Conservation (phyloP, 2,329 filamentous ascomycete species). For the Talaromyces sp. region DNA sequence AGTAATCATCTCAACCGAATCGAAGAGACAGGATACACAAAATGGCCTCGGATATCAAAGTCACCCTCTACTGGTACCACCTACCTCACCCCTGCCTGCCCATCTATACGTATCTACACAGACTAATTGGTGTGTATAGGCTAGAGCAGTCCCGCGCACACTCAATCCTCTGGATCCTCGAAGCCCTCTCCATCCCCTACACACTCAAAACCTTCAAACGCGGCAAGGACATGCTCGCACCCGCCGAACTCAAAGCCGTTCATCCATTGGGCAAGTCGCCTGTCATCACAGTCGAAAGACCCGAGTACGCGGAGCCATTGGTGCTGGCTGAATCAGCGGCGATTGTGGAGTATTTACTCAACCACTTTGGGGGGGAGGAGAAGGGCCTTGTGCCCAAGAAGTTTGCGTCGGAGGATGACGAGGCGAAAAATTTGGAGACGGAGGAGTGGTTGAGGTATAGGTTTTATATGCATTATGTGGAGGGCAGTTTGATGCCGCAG, state of each 20-base stretch:
- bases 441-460: constrained; percentile 61
- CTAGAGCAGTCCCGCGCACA: constrained; percentile 80
- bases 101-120: no score
- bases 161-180: constrained; percentile 80
- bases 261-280: constrained; percentile 89
- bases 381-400: constrained; percentile 52
- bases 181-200: constrained; percentile 77
- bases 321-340: constrained; percentile 79
- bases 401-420: constrained; percentile 52
- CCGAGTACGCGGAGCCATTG: constrained; percentile 48
- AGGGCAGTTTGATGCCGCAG: constrained; percentile 77
- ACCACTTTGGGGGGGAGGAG: constrained; percentile 56
- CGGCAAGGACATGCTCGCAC: constrained; percentile 63
- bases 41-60: constrained; percentile 20
- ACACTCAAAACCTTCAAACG: constrained; percentile 79
- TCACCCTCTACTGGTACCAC: constrained; percentile 21
- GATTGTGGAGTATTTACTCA: constrained; percentile 78
- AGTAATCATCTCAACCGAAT: not conserved
- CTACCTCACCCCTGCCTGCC: no score
- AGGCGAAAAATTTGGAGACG: constrained; percentile 53
- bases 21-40: not conserved
- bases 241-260: constrained; percentile 70
- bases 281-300: constrained; percentile 63
- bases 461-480: constrained; percentile 78
- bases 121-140: constrained; percentile 51